Evolutionary conservation across 805 yeast genomes (phyloP).

Genomic region (Myxozyma neotropica): DNA sequence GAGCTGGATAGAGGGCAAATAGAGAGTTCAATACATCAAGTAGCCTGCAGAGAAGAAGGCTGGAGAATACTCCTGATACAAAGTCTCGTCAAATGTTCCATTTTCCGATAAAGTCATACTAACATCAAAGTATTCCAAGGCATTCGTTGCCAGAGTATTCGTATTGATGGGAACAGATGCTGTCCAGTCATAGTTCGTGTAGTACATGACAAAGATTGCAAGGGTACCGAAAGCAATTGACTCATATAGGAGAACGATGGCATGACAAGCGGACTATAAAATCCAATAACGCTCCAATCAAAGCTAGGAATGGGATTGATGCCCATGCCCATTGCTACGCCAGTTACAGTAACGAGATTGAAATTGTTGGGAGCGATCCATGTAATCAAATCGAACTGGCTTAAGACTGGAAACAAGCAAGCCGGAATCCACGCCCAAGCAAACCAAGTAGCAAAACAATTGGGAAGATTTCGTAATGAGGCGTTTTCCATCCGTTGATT

Average conservation of each 20-base stretch:
- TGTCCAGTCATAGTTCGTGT: conserved; percentile 58
- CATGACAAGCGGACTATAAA: conserved; percentile 24
- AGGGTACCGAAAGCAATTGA: conserved; percentile 53
- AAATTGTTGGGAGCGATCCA: conserved; percentile 66
- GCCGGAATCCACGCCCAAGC: conserved; percentile 65
- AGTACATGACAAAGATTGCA: conserved; percentile 53
- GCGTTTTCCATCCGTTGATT: conserved; percentile 64
- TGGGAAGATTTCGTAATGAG: conserved; percentile 54
- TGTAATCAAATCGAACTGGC: conserved; percentile 60
- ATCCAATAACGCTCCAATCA: conserved; percentile 67
- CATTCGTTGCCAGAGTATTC: conserved; percentile 53
- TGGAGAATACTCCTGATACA: conserved; percentile 63
- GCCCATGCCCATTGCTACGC: conserved; percentile 63
- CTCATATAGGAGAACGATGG: conserved; percentile 44
- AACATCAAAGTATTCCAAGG: conserved; percentile 54
- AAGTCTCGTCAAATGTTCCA: conserved; percentile 49
- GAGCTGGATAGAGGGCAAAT: conserved; percentile 53
- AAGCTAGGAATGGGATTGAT: conserved; percentile 61
- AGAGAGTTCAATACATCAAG: conserved; percentile 62
- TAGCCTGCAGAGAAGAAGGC: conserved; percentile 58
- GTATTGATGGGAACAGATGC: conserved; percentile 58
- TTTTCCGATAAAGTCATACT: conserved; percentile 50
- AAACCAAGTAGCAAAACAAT: conserved; percentile 48
- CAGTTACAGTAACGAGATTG: conserved; percentile 66
- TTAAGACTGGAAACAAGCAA: conserved; percentile 59